A percentile compares a stretch with the other conserved stretches of the same genome.
These are phyloP conservation scores for Nannochloropsis oceanica DNA, from an alignment of 108 stramenopile genomes.

Conservation along the genomic window DNA sequence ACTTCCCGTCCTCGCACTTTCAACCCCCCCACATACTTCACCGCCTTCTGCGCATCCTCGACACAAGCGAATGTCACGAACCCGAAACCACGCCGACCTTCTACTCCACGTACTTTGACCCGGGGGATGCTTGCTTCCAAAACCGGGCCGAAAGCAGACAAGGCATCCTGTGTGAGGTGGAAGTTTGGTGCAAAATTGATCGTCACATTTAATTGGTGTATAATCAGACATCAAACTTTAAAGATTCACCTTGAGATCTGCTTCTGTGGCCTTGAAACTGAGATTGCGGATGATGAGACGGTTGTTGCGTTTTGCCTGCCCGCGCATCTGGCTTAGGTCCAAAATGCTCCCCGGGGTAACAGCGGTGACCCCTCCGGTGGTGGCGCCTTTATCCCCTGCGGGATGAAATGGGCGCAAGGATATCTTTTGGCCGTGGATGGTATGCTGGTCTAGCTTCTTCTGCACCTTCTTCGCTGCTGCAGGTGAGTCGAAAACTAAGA, in stretches of 20 bases:
- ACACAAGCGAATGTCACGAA: conserved; percentile 22
- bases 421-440: conserved; percentile 13
- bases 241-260: conserved; percentile 5
- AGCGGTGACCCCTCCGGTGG: not conserved
- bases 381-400: not conserved
- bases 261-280: conserved; percentile 31
- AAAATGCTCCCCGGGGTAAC: not conserved
- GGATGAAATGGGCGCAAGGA: not conserved
- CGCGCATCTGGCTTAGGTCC: conserved; percentile 5
- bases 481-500: not conserved
- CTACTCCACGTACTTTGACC: not conserved
- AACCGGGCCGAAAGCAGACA: not conserved
- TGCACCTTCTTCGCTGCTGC: conserved; percentile 2
- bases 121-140: not conserved
- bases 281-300: conserved; percentile 39
- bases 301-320: not conserved
- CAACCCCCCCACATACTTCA: not conserved
- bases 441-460: conserved; percentile 20
- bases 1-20: conserved; percentile 19
- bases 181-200: not conserved
- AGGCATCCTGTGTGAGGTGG: not conserved
- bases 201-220: not conserved
- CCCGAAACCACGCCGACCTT: conserved; percentile 6
- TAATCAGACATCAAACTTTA: not conserved
- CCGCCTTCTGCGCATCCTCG: conserved; percentile 13